These are phyloP conservation scores for Ricinus communis DNA, from an alignment of 345 rosid species.

Conservation along the genomic window DNA sequence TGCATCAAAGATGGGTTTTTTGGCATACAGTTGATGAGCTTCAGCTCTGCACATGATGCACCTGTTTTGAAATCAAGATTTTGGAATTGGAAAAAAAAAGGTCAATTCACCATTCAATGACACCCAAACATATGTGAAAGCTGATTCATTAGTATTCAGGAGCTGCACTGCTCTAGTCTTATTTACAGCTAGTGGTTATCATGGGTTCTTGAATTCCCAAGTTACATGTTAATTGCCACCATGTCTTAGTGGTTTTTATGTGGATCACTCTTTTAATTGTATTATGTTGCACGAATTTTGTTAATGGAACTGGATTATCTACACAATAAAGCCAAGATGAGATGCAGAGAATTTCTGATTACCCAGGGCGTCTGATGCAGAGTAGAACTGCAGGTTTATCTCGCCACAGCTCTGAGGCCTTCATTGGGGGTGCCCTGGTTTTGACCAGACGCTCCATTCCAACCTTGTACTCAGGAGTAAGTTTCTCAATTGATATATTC, in stretches of 20 bases:
- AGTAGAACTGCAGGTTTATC: conserved; percentile 59
- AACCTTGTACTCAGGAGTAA: conserved; percentile 55
- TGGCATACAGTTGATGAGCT: conserved; percentile 60
- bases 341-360: conserved; percentile 22
- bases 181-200: neutral
- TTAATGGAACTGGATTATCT: neutral
- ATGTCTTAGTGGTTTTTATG: neutral
- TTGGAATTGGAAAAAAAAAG: conserved; percentile 8
- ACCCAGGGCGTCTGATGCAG: conserved; percentile 67
- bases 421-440: conserved; percentile 57
- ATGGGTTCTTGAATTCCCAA: neutral
- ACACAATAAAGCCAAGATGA: neutral
- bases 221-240: neutral
- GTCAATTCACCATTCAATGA: conserved; percentile 1
- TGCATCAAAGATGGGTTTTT: conserved; percentile 61
- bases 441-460: conserved; percentile 56
- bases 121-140: neutral
- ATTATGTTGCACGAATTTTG: neutral
- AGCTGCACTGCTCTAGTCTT: neutral
- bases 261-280: neutral
- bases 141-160: neutral
- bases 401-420: conserved; percentile 57
- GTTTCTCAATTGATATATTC: conserved; percentile 47
- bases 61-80: conserved; percentile 48
- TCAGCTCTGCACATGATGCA: conserved; percentile 83